Evolutionary conservation across 2,329 filamentous ascomycete genomes (phyloP).

Genomic region (Lomentospora prolificans): DNA sequence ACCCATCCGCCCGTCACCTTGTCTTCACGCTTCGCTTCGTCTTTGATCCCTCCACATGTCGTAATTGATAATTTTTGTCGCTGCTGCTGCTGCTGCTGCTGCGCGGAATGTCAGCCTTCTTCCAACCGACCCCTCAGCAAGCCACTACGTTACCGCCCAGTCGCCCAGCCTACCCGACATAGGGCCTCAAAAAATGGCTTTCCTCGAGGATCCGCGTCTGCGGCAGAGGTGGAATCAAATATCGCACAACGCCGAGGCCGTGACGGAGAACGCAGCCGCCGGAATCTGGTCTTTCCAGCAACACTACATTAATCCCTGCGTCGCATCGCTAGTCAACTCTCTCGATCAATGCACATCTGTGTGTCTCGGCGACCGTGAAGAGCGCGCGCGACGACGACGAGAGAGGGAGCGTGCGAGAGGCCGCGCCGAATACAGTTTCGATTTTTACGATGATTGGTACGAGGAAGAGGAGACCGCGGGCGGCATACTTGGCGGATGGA

Average conservation of each 20-base stretch:
- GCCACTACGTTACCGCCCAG: neutral
- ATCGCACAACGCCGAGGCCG: constrained; percentile 79
- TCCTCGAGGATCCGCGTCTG: constrained; percentile 74
- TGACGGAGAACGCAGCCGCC: constrained; percentile 84
- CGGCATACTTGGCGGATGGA: constrained; percentile 47
- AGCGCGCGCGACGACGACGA: constrained; percentile 58
- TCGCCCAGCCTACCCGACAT: neutral
- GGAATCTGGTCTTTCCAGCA: constrained; percentile 85
- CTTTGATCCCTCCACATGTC: neutral
- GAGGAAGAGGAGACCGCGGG: constrained; percentile 40
- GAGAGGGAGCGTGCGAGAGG: constrained; percentile 51
- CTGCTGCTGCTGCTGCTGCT: neutral
- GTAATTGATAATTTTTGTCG: neutral
- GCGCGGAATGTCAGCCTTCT: constrained; percentile 5
- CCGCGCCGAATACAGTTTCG: constrained; percentile 75
- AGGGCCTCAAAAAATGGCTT: too few species aligned
- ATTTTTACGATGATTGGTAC: constrained; percentile 98
- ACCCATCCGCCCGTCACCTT: too few species aligned
- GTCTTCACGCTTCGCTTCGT: too few species aligned
- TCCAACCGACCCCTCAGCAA: neutral
- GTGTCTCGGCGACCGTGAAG: constrained; percentile 63
- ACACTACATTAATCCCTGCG: constrained; percentile 73
- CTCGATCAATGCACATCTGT: constrained; percentile 64
- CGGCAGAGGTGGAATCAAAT: constrained; percentile 91
- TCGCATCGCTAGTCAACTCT: constrained; percentile 55